Evolutionary conservation across 139 green algal species (phyloP), one percentile per base, ranked within the genome.

Genomic region (Picochlorum sp.): DNA sequence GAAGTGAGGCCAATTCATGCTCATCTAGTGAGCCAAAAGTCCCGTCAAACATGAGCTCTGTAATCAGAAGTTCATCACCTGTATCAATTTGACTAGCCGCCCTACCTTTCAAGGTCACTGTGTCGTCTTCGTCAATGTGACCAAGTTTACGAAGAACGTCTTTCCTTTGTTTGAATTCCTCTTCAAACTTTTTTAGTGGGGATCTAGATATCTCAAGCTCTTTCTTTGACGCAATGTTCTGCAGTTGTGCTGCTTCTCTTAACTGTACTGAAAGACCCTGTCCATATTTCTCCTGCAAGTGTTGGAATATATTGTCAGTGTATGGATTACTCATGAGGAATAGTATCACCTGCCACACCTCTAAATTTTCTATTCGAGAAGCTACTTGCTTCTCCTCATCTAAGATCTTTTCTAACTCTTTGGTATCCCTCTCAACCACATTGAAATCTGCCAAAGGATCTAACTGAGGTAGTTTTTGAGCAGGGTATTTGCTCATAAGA

Each of bases 361-460:
- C 23, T 26, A 49, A 58, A 26, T 14, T 26, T 26, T 26, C 50
- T 11, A 58, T 26, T 26, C 23, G 50, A 26, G 23, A 26, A 10
- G 0, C 7, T 41, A 41, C 11, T 59, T 59, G 9, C 13, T 34
- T 28, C 23, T 59, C 21, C 7, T 38, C 15, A 20, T 34, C 51
- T 34, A 59, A 20, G 9, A 23, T 21, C 15, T 34, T 59, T 21
- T 30, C 51, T 30, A 62, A 30, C 26, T 18, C 15, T 18, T n/a
- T 37, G 57, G 21, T 26, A 7, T 26, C 13, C 8, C 5, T 26
- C 15, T 91, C 82, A 10, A 56, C 20, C 6, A 98, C 75, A 51
- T 75, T 62, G 85, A 98, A 90, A 75, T 97, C 92, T 32, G 85
- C 80, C 1, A 89, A 52, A 0, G 90, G 87, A 65, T 97, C 82